Evolutionary conservation across 768 basidiomycete genomes (phyloP).

Genomic region (Russula olivacea): DNA sequence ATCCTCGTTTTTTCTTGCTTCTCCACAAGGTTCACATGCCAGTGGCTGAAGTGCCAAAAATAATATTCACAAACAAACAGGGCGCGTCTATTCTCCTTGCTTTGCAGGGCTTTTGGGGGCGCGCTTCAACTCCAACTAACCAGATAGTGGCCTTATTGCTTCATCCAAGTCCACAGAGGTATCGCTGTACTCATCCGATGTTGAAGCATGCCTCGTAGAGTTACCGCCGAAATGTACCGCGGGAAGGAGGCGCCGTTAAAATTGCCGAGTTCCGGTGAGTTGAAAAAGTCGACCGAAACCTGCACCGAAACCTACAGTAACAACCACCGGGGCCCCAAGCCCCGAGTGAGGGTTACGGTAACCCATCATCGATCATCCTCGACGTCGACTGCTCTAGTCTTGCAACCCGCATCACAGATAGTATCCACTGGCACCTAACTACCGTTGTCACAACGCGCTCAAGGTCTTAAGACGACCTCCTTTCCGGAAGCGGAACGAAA

Average conservation of each 20-base stretch:
- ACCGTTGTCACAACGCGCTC: neutral
- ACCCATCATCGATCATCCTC: neutral
- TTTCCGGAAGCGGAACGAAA: neutral
- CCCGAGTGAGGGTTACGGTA: neutral
- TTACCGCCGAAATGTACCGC: neutral
- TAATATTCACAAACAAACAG: too few species aligned
- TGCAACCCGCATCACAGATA: neutral
- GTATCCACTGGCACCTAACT: constrained; percentile 14
- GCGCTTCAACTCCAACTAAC: neutral
- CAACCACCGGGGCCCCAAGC: neutral
- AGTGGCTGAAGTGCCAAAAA: too few species aligned
- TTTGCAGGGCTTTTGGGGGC: too few species aligned
- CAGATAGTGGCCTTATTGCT: neutral
- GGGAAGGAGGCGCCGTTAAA: neutral
- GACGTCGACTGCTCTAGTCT: neutral
- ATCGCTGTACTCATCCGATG: neutral
- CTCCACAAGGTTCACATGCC: too few species aligned
- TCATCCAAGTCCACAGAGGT: neutral
- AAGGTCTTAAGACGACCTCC: neutral
- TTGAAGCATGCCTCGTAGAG: neutral
- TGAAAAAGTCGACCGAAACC: neutral
- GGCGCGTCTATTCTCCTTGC: too few species aligned
- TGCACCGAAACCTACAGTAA: neutral
- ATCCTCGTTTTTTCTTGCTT: neutral
- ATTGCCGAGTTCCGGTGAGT: neutral